These are phyloP conservation scores for Arthrinium phaeospermum DNA, from an alignment of 2,329 filamentous ascomycete species.

Conservation along the genomic window DNA sequence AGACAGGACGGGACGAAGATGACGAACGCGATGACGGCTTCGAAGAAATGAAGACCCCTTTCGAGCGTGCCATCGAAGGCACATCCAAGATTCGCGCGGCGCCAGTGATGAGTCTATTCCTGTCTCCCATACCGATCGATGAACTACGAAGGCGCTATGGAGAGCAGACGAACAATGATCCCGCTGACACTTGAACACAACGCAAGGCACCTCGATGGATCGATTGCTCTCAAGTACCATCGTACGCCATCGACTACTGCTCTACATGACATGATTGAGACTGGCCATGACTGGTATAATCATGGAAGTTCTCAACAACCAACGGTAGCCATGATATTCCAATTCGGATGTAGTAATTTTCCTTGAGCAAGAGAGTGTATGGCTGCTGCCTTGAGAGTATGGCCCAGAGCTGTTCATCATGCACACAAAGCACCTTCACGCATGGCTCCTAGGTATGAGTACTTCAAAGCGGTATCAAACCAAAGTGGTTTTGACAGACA, in stretches of 20 bases:
- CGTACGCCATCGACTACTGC: background rate
- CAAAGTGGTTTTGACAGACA: background rate
- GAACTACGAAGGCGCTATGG: conserved; percentile 58
- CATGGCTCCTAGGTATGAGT: background rate
- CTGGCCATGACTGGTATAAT: background rate
- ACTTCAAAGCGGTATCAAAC: too few relatives aligned
- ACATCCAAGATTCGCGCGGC: conserved; percentile 50
- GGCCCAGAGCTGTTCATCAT: background rate
- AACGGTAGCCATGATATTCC: background rate
- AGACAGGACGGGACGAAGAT: conserved; percentile 34
- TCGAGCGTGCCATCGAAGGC: conserved; percentile 59
- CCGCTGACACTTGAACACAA: conserved; percentile 21
- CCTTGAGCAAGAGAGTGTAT: background rate
- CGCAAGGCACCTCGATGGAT: background rate
- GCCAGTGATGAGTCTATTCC: conserved; percentile 65
- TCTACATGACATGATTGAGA: background rate
- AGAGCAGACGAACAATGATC: conserved; percentile 49
- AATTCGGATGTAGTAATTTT: background rate
- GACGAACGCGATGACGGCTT: conserved; percentile 54
- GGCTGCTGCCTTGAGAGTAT: background rate
- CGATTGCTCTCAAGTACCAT: background rate
- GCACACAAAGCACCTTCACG: background rate
- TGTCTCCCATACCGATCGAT: conserved; percentile 59
- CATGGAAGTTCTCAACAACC: background rate
- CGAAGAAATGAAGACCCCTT: conserved; percentile 62